Evolutionary conservation across 2,329 filamentous ascomycete genomes (phyloP), one percentile per base, ranked within the genome.

Genomic region (Aspergillus sp.): DNA sequence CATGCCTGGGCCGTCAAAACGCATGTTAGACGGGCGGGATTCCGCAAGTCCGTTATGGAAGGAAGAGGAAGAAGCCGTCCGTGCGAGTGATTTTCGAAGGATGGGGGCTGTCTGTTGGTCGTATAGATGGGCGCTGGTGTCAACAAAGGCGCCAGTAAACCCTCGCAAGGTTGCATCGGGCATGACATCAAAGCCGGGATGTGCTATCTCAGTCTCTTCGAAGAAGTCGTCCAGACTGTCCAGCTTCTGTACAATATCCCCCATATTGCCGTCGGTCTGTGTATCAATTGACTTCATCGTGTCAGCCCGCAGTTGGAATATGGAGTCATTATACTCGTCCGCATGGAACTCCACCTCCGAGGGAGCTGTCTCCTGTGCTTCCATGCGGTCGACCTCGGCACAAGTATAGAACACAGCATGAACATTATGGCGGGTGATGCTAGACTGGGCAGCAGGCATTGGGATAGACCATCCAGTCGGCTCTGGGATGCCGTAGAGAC

Each of bases 381-480:
- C 83, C 58, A 86, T 81, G 20, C 76, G 76, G 48, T 82, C 80
- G 3, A 83, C 79, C 56, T 84, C 88, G 49, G 90, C 88, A 65
- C 92, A 97, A 58, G 92, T 96, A 72, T 96, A 96, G 72, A 97
- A 97, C 0, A 94, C 92, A 0, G 92, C 91, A 69, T 97, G 93
- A 2, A 99, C 94, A 63, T 99, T 99, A 53, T 87, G 84, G 52
- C 94, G 83, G 3, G 94, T 97, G 31, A 86, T 84, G 49, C 88
- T 87, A 0, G 92, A 94, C 75, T 96, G 93, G 51, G 89, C 88
- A 0, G 93, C 93, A 14, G 94, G 94, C 68, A 95, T 85, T 0
- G 94, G 93, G 42, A 99, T 91, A 0, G 94, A 94, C 94, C 94
- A 99, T 2, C 94, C 94, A 14, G 90, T 94, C 19, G 91, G 87